Evolutionary conservation across 352 stramenopile genomes (phyloP), one percentile per base, ranked within the genome.

Genomic region (Pythium scleroteichum): DNA sequence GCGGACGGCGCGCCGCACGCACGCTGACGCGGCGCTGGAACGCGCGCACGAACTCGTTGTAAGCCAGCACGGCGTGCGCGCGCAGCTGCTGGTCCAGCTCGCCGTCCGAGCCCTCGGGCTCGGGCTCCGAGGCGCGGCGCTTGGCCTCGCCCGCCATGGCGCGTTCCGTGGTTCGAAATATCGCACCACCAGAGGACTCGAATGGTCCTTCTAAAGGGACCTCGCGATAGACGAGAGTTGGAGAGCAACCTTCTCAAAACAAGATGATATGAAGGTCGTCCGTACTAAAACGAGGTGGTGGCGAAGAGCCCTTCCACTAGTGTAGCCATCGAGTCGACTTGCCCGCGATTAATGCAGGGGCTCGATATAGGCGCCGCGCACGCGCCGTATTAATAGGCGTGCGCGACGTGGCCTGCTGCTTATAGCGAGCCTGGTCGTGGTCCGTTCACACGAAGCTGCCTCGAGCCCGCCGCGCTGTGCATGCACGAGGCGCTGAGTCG

Each of bases 81-180:
- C 72, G 76, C n/a, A 91, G 79, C 54, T 93, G 83, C 69, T 87
- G 65, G 59, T 91, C 79, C 69, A 91, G 90, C 52, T 88, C 80
- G 20, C 69, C 65, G n/a, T 74, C 66, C 26, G 57, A 59, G 2
- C 52, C 52, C 38, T 13, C n/a, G 39, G 6, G 35, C 33, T 46
- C 33, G 29, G 48, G 2, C 51, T 27, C 44, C 16, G 29, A 35
- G 38, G 57, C 47, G 35, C 42, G 20, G n/a, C 42, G 47, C 47
- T 55, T 55, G 40, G 41, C 24, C 10, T 46, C 10, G 17, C 8
- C 29, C 5, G 48, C 10, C 38, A 51, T 44, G 12, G n/a, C n/a
- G n/a, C n/a, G n/a, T 52, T 41, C 38, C 46, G n/a, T 44, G 48
- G 48, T 55, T 55, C 29, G 29, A 55, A 45, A 55, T 29, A 41